Base-by-base conservation (phyloP, 2,329 filamentous ascomycete species). In the Chrysoporthe austroafricana region DNA sequence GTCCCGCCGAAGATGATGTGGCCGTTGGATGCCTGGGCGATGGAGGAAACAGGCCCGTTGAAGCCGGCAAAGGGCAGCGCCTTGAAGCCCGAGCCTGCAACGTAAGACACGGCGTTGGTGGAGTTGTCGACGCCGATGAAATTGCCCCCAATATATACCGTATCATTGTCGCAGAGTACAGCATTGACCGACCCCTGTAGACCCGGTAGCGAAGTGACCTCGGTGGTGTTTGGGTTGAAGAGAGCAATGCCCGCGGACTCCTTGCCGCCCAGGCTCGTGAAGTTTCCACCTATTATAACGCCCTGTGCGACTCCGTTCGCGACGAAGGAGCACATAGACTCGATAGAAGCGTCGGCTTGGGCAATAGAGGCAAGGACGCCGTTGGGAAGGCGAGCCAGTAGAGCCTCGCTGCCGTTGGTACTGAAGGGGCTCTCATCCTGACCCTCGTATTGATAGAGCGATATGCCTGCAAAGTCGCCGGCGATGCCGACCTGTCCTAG, bases 1-100 rank as follows among this genome's bases (percentile, higher is more conserved):
- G 87, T 88, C 62, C 96, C 96, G 59, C 93, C 96, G 76, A 97
- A 99, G 66, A 98, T 87, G 71, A 99, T 92, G 76, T 96, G 91
- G 9, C 92, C 92, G 73, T 93, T 91, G 1, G 90, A 84, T 26
- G 90, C 88, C 79, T 93, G 94, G 62, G 89, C 85, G 72, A 99
- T 98, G 48, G 94, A 91, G 70, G 88, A 88, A 99, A 94, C 2
- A 93, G 93, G 46, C 36, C 94, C 94, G 79, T 98, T 98, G 80
- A 99, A 97, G 32, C 96, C 96, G 52, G 90, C 89, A 81, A 99
- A 99, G 2, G 95, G 91, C 66, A 99, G 81, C 74, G 93, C 91
- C 26, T 86, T 86, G 90, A 92, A 97, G 61, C 87, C 88, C 42
- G 88, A 81, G 11, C 82, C 86, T 36, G 83, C 83, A 34, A 86